A percentile compares a stretch with the other conserved stretches of the same genome.
These are phyloP conservation scores for Gossypium gossypioides DNA, from an alignment of 441 rosid species.

Conservation along the genomic window DNA sequence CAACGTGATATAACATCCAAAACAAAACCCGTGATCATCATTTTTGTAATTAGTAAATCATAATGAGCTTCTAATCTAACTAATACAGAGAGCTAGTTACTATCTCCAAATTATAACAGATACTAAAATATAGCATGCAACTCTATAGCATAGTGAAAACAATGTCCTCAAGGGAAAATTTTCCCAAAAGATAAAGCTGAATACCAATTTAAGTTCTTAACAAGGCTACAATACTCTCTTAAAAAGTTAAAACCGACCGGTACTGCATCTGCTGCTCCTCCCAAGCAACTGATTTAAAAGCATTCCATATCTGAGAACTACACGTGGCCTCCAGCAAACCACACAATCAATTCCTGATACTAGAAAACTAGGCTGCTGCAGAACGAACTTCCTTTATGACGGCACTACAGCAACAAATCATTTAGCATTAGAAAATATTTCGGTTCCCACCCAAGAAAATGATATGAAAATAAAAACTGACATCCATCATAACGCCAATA, in stretches of 20 bases:
- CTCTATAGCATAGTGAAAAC: not conserved
- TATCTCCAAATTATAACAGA: not conserved
- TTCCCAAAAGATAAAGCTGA: not conserved
- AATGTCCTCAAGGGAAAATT: not conserved
- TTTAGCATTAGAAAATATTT: not conserved
- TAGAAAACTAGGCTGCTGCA: not conserved
- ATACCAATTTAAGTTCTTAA: not conserved
- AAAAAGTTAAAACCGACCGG: not conserved
- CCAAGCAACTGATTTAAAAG: not conserved
- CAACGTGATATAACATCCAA: not conserved
- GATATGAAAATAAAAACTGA: not conserved
- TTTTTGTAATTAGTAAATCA: not conserved
- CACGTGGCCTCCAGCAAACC: slow-evolving; percentile 8
- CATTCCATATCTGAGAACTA: not conserved
- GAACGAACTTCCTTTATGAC: slow-evolving; percentile 17
- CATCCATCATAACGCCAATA: not conserved
- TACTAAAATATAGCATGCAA: not conserved
- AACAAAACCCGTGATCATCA: not conserved
- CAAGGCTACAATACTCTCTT: slow-evolving; percentile 8
- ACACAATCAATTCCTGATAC: not conserved
- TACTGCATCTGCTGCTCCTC: not conserved
- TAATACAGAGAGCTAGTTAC: not conserved
- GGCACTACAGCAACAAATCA: slow-evolving; percentile 28
- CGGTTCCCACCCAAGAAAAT: not conserved
- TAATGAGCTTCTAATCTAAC: not conserved